Evolutionary conservation across 2,329 filamentous ascomycete genomes (phyloP), one percentile per base, ranked within the genome.

Genomic region (Aspergillus sojae): DNA sequence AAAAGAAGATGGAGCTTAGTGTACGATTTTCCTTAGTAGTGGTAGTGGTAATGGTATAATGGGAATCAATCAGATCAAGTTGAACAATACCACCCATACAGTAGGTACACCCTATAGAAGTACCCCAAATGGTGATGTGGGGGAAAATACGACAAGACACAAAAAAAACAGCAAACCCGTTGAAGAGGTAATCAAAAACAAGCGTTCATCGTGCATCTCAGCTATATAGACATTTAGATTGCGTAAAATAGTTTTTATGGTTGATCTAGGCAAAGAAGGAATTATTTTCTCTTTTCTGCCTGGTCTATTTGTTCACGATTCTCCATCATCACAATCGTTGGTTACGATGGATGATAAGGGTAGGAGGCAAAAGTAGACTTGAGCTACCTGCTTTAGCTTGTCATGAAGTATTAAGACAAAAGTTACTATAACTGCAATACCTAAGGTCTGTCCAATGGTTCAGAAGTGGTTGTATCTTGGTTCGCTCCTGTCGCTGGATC

Each of bases 381-480:
- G 45, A 61, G 50, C 34, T 36, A 16, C 34, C 14, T 36, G 34
- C 5, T 36, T 36, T 36, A 36, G 34, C 46, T 28, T 54, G 52
- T 54, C 52, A 54, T 36, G 11, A 54, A 19, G 39, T 41, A 41
- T 55, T 68, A 62, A 60, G 55, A 43, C 60, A 65, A 61, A 68
- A 68, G 53, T 64, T 68, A 68, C 67, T 66, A 66, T 58, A 68
- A 59, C 62, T 62, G 64, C 55, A 58, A 36, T 54, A 52, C 28
- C 28, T 30, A 58, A 62, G 62, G 58, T 65, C 58, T 39, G 16
- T 34, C 52, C 34, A 55, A 39, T 41, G 52, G 52, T 26, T 60
- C 61, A 61, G 46, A 61, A 28, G 30, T 59, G 7, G 23, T 26
- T 52, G 36, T 39, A 50, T 59, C 28, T 36, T 32, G 57, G 57